phyloP scores from a whole-genome alignment of 805 yeast genomes.

The Kuraishia cidri region DNA sequence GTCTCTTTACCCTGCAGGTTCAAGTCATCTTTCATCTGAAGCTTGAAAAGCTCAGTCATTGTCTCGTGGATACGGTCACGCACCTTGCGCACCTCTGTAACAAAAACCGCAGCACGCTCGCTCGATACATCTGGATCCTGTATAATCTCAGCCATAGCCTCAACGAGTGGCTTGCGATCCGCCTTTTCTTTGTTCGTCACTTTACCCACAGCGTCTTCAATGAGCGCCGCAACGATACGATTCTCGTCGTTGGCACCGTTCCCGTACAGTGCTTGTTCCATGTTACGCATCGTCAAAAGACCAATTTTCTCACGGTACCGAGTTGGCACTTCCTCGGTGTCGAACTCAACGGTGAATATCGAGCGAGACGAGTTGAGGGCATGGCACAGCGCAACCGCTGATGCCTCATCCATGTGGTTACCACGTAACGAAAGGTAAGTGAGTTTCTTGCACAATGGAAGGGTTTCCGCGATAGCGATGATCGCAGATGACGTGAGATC shows the following conservation, averaged over 20 bases:
- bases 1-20: slow-evolving; percentile 69
- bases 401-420: slow-evolving; percentile 47
- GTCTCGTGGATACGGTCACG: slow-evolving; percentile 35
- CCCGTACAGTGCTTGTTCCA: slow-evolving; percentile 47
- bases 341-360: slow-evolving; percentile 63
- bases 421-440: slow-evolving; percentile 66
- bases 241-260: slow-evolving; percentile 9
- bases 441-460: slow-evolving; percentile 60
- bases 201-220: slow-evolving; percentile 2
- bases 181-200: slow-evolving; percentile 6
- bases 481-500: slow-evolving; percentile 47
- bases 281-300: slow-evolving; percentile 72
- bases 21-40: slow-evolving; percentile 46
- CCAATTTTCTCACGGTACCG: slow-evolving; percentile 66
- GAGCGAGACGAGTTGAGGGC: slow-evolving; percentile 59
- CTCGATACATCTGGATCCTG: slow-evolving; percentile 6
- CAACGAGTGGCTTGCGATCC: not conserved
- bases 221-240: too few relatives aligned
- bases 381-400: slow-evolving; percentile 57
- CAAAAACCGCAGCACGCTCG: slow-evolving; percentile 12
- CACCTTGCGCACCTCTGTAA: slow-evolving; percentile 29
- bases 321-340: slow-evolving; percentile 50
- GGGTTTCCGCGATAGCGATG: slow-evolving; percentile 51
- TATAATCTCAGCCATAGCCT: slow-evolving; percentile 2
- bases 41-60: slow-evolving; percentile 46